phyloP scores from a whole-genome alignment of 768 basidiomycete genomes.

The Candolleomyces eurysporus region DNA sequence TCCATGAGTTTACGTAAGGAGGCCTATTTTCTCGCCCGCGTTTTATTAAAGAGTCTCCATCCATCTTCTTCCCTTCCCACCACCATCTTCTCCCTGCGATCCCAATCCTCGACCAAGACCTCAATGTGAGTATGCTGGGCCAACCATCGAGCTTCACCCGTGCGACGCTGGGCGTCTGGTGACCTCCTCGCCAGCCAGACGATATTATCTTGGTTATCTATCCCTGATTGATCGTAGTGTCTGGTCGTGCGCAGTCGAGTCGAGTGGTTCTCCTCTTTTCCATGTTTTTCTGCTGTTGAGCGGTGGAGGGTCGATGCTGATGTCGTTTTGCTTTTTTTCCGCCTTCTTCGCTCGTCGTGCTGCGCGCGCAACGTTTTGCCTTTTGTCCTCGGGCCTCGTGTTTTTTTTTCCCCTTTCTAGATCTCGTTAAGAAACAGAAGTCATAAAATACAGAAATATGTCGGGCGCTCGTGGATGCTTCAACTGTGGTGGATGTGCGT shows the following conservation, averaged over 20 bases:
- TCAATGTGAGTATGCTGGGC: not conserved
- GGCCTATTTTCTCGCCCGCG: not conserved
- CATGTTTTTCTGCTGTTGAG: too few species aligned
- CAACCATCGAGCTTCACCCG: not conserved
- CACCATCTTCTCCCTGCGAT: not conserved
- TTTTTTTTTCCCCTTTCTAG: too few species aligned
- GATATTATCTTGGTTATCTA: not conserved
- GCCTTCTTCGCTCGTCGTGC: too few species aligned
- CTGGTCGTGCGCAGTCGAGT: too few species aligned
- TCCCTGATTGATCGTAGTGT: not conserved
- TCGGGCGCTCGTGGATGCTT: constrained; percentile 74
- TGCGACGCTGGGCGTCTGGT: not conserved
- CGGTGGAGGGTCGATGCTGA: too few species aligned
- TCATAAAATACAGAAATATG: constrained; percentile 27
- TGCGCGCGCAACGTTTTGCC: too few species aligned
- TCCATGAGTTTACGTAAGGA: not conserved
- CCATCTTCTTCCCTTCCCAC: not conserved
- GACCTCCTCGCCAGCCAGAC: not conserved
- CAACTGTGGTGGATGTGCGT: constrained; percentile 90
- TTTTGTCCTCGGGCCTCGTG: too few species aligned
- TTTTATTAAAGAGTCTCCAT: not conserved
- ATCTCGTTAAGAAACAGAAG: too few species aligned
- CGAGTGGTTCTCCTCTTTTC: too few species aligned
- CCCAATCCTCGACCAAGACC: not conserved
- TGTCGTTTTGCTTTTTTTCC: too few species aligned